Conservation (phyloP, 805 yeast species). For the Babjeviella inositovora region DNA sequence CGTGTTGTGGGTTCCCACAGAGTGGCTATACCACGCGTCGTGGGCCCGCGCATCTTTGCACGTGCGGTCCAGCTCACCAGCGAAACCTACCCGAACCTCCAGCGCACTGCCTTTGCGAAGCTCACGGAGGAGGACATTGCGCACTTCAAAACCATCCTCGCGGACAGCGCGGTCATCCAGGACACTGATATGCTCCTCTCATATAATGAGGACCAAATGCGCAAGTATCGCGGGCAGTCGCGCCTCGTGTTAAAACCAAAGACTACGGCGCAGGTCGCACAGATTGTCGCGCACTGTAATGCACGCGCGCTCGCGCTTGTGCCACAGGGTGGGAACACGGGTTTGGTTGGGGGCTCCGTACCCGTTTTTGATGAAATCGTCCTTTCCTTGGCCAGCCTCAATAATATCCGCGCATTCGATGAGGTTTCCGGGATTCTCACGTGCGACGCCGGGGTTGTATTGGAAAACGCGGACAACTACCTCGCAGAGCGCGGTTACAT, state of each 20-base stretch:
- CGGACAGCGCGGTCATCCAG: slow-evolving; percentile 30
- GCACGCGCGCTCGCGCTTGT: slow-evolving; percentile 67
- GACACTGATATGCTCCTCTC: slow-evolving; percentile 48
- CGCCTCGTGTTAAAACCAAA: slow-evolving; percentile 70
- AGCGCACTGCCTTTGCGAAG: slow-evolving; percentile 34
- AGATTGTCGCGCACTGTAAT: slow-evolving; percentile 69
- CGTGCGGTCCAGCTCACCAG: slow-evolving; percentile 44
- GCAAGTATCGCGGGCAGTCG: slow-evolving; percentile 83
- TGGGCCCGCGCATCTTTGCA: too few species aligned
- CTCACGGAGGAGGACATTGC: slow-evolving; percentile 41
- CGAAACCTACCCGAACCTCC: slow-evolving; percentile 48
- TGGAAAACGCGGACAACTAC: slow-evolving; percentile 71
- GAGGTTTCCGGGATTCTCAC: slow-evolving; percentile 70
- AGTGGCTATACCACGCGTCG: too few species aligned
- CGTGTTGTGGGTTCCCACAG: slow-evolving; percentile 1
- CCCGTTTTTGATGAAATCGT: slow-evolving; percentile 89
- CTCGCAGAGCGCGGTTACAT: slow-evolving; percentile 74
- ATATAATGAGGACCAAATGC: slow-evolving; percentile 89
- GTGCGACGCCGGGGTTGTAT: slow-evolving; percentile 80
- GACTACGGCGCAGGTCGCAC: slow-evolving; percentile 59
- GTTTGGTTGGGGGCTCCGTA: slow-evolving; percentile 86
- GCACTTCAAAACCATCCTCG: slow-evolving; percentile 43
- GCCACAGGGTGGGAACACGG: slow-evolving; percentile 97
- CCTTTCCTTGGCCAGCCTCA: slow-evolving; percentile 51
- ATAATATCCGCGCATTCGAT: slow-evolving; percentile 73